These are phyloP conservation scores for Epichloe amarillans DNA, from an alignment of 2,329 filamentous ascomycete species.

Conservation along the genomic window DNA sequence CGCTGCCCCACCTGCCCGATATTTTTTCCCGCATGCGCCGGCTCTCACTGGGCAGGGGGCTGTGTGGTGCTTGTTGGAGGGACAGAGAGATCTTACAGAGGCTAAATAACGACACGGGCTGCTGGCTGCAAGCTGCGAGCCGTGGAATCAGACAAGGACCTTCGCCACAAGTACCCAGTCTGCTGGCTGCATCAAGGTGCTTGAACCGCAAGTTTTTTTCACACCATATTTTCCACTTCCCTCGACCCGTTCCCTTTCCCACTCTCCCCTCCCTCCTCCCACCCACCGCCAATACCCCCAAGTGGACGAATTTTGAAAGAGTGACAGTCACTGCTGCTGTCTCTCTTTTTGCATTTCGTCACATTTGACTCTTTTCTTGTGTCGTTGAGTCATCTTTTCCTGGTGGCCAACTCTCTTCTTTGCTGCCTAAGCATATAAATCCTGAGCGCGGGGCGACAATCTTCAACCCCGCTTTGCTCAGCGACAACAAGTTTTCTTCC, in stretches of 20 bases:
- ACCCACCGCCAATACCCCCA: slow-evolving; percentile 11
- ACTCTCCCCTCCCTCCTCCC: slow-evolving; percentile 14
- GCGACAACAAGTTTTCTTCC: slow-evolving; percentile 13
- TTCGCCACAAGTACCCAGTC: too few species aligned
- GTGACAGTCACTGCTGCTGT: slow-evolving; percentile 30
- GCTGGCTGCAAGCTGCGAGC: too few species aligned
- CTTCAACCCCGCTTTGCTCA: slow-evolving; percentile 32
- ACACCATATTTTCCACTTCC: slow-evolving; percentile 7
- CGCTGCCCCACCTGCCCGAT: slow-evolving; percentile 10
- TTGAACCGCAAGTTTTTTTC: slow-evolving; percentile 2
- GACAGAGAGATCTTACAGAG: not conserved
- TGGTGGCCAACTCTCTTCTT: slow-evolving; percentile 5
- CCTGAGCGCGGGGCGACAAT: slow-evolving; percentile 27
- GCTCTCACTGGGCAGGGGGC: slow-evolving; percentile 1
- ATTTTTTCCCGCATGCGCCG: slow-evolving; percentile 8
- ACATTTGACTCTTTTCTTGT: slow-evolving; percentile 14
- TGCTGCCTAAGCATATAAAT: slow-evolving; percentile 5
- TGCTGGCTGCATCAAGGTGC: not conserved
- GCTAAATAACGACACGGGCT: not conserved
- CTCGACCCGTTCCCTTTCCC: slow-evolving; percentile 13
- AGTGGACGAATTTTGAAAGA: slow-evolving; percentile 24
- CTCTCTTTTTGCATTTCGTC: slow-evolving; percentile 20
- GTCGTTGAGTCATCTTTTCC: slow-evolving; percentile 5
- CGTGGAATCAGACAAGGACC: too few species aligned
- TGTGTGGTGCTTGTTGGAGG: not conserved